Base-by-base conservation (phyloP, 1,284 basidiomycete species). In the Trametes hirsuta region DNA sequence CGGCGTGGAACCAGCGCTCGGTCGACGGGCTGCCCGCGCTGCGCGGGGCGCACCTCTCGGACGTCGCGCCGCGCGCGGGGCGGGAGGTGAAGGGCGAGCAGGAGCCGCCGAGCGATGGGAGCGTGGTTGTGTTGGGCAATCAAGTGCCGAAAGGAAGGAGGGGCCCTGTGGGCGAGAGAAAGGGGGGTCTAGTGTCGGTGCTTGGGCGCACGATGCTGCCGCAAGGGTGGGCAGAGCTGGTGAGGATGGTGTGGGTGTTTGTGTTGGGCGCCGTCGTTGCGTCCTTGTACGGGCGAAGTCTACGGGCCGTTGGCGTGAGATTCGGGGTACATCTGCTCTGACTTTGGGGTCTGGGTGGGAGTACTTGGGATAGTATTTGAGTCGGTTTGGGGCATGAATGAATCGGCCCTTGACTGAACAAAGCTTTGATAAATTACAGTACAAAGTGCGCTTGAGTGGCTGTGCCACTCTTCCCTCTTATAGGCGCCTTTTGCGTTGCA, bases 1-100 rank as follows among this genome's bases (percentile, higher is more conserved):
- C 69, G 21, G 47, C 56, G 10, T 63, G 74, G 48, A 86, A 85
- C 66, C n/a, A 55, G 46, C 70, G 67, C 30, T 84, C 82, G 60
- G 70, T 85, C 47, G 85, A 87, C 59, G 84, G 83, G 9, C 74
- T 85, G 0, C 69, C 71, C 10, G 68, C 61, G 8, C 61, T 72
- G 56, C 39, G 47, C 50, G 46, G 10, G 24, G 66, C 67, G 39
- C 64, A 61, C 39, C 40, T 50, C 36, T 47, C 55, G 25, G 55
- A 55, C 42, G 45, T 25, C 12, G 55, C 61, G 5, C 66, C 64
- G 15, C 40, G 42, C 40, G 46, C 42, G 24, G 45, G 45, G 9
- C 18, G 41, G 1, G 36, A 49, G 47, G 54, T 41, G 8, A 37
- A 45, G 34, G 52, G 58, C 10, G 41, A 40, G 40, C 35, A 6